phyloP scores from a whole-genome alignment of 129 eudicot genomes.

The Artemisia argyi region DNA sequence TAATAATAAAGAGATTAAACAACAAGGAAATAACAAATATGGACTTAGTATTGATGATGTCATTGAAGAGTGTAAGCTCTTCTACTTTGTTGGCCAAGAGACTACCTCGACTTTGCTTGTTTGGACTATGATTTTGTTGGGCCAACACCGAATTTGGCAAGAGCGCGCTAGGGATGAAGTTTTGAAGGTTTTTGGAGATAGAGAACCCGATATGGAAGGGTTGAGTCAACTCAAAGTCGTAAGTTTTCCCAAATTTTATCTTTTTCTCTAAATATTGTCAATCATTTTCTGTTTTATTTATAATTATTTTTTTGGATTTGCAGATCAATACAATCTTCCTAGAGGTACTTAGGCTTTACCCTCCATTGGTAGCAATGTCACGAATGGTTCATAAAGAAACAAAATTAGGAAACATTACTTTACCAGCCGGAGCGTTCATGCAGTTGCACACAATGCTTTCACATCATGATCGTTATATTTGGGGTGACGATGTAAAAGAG shows the following conservation, averaged over 20 bases:
- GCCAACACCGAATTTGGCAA: slow-evolving; percentile 29
- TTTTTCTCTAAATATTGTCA: too few relatives aligned
- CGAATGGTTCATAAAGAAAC: slow-evolving; percentile 26
- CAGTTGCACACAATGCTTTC: slow-evolving; percentile 14
- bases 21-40: slow-evolving; percentile 19
- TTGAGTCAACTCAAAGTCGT: slow-evolving; percentile 28
- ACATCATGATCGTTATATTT: slow-evolving; percentile 12
- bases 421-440: slow-evolving; percentile 8
- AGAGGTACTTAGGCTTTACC: slow-evolving; percentile 29
- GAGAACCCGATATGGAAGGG: slow-evolving; percentile 33
- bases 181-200: slow-evolving; percentile 28
- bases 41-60: slow-evolving; percentile 37
- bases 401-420: slow-evolving; percentile 2
- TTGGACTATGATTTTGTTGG: slow-evolving; percentile 40
- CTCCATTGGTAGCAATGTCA: neutral
- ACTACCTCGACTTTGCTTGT: slow-evolving; percentile 34
- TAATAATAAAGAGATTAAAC: slow-evolving; percentile 24
- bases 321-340: slow-evolving; percentile 18
- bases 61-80: slow-evolving; percentile 38
- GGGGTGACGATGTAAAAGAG: slow-evolving; percentile 34
- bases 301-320: neutral
- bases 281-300: too few relatives aligned
- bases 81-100: slow-evolving; percentile 44
- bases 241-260: slow-evolving; percentile 2
- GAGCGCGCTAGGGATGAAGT: slow-evolving; percentile 32